phyloP scores from a whole-genome alignment of 2,329 filamentous ascomycete genomes.

The Ilyonectria destructans region DNA sequence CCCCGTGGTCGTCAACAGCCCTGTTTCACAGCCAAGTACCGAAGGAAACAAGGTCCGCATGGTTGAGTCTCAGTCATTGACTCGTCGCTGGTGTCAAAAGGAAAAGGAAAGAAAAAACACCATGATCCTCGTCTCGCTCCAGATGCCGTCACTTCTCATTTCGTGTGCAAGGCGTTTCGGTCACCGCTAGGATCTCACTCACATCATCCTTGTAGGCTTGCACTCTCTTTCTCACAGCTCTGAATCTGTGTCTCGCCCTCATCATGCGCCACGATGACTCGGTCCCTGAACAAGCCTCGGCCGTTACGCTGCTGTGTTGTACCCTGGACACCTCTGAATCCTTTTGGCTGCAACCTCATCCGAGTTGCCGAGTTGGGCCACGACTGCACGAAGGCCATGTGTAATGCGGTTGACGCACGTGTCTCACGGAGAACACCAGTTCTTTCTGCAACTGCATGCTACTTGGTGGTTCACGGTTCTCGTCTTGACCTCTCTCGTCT shows the following conservation, averaged over 20 bases:
- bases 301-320: slow-evolving; percentile 15
- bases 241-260: neutral
- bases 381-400: slow-evolving; percentile 21
- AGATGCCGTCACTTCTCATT: slow-evolving; percentile 21
- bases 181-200: slow-evolving; percentile 7
- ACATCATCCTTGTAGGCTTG: neutral
- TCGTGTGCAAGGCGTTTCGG: slow-evolving; percentile 3
- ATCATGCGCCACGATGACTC: slow-evolving; percentile 15
- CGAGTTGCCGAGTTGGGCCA: slow-evolving; percentile 13
- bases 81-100: neutral
- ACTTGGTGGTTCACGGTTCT: slow-evolving; percentile 11
- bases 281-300: slow-evolving; percentile 18
- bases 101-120: slow-evolving; percentile 1
- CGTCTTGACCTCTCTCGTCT: slow-evolving; percentile 15
- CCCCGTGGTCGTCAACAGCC: slow-evolving; percentile 5
- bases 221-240: slow-evolving; percentile 6
- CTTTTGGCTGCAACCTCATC: slow-evolving; percentile 21
- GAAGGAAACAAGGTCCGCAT: slow-evolving; percentile 11
- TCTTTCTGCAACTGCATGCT: slow-evolving; percentile 15
- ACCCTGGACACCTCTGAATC: slow-evolving; percentile 16
- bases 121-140: neutral
- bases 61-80: slow-evolving; percentile 10
- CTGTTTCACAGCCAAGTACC: slow-evolving; percentile 9
- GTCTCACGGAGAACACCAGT: slow-evolving; percentile 29
- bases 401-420: slow-evolving; percentile 29